These are phyloP conservation scores for Chrysopogon serrulatus DNA, from an alignment of 176 grass and related monocot species.

Conservation along the genomic window DNA sequence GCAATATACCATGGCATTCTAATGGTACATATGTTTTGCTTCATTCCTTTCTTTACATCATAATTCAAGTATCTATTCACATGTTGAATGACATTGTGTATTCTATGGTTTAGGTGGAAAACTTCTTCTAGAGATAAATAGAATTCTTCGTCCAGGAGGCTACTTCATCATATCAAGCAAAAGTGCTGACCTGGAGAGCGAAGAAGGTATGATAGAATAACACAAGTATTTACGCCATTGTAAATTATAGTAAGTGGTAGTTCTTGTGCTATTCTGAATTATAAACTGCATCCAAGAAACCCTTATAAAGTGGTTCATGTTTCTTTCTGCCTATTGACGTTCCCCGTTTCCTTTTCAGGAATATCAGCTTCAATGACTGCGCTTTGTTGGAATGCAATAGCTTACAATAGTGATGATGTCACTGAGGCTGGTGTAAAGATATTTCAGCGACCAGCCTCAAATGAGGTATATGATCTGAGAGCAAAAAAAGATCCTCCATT, in stretches of 20 bases:
- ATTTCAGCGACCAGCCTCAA: constrained; percentile 92
- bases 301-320: neutral
- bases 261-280: neutral
- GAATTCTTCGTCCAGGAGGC: constrained; percentile 91
- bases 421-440: constrained; percentile 82
- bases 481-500: constrained; percentile 76
- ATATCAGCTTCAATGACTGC: constrained; percentile 78
- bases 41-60: constrained; percentile 15
- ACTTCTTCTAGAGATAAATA: constrained; percentile 93
- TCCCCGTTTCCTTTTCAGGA: constrained; percentile 43
- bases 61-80: neutral
- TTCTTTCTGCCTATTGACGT: neutral
- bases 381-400: constrained; percentile 76
- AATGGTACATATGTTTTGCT: constrained; percentile 51
- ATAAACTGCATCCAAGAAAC: neutral
- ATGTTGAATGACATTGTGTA: constrained; percentile 5
- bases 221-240: neutral
- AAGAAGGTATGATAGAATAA: constrained; percentile 67
- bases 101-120: constrained; percentile 66
- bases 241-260: neutral
- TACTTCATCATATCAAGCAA: constrained; percentile 89
- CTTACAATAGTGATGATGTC: constrained; percentile 80
- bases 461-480: constrained; percentile 83
- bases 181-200: constrained; percentile 80
- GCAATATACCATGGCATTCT: constrained; percentile 91